These are phyloP conservation scores for Ettlia oleoabundans DNA, from an alignment of 139 green algal species.

Conservation along the genomic window DNA sequence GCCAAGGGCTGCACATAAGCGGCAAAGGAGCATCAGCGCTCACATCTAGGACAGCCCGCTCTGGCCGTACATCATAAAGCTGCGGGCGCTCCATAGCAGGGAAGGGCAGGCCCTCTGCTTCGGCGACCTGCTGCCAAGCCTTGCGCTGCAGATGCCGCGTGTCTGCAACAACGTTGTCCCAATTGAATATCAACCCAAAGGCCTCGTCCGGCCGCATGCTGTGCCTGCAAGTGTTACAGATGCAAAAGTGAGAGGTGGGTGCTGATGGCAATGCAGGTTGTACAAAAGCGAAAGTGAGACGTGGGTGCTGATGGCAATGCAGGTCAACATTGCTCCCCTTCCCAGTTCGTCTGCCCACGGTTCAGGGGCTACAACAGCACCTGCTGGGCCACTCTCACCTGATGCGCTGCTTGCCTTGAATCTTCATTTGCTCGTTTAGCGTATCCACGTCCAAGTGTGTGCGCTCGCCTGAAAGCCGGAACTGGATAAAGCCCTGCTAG, in stretches of 20 bases:
- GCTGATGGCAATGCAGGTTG: too few species aligned
- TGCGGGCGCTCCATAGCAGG: constrained; percentile 35
- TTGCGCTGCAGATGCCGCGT: constrained; percentile 46
- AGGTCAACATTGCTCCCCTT: too few species aligned
- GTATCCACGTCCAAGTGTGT: constrained; percentile 74
- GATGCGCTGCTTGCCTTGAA: constrained; percentile 42
- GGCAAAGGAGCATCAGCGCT: not conserved
- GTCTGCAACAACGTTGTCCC: constrained; percentile 63
- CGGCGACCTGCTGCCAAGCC: constrained; percentile 73
- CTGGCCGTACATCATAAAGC: constrained; percentile 60
- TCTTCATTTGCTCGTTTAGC: constrained; percentile 80
- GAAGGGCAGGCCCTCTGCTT: constrained; percentile 50
- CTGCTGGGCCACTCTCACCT: not conserved
- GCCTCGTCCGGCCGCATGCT: constrained; percentile 81
- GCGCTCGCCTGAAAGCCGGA: constrained; percentile 38
- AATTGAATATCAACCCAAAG: constrained; percentile 78
- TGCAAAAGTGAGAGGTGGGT: too few species aligned
- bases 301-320: too few species aligned
- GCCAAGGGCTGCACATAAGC: not conserved
- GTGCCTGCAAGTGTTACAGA: constrained; percentile 36
- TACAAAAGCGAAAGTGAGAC: too few species aligned
- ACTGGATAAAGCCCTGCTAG: constrained; percentile 66
- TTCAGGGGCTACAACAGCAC: not conserved
- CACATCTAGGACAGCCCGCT: constrained; percentile 40
- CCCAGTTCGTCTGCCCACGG: too few species aligned